Evolutionary conservation across 2,329 filamentous ascomycete genomes (phyloP).

Genomic region (Botrytis sinoallii): DNA sequence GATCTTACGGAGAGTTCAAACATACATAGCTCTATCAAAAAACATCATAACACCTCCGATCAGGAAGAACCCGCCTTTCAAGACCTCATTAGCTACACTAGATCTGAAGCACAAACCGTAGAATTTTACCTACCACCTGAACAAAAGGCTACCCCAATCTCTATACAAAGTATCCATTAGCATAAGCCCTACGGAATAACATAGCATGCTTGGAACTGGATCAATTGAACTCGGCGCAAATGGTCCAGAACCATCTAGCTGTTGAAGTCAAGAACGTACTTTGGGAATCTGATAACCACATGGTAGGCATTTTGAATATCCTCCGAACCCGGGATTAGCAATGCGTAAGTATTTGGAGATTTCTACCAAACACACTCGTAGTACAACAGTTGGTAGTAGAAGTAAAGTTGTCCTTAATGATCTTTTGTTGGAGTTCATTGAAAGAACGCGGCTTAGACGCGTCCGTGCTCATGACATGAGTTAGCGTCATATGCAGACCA

Average conservation of each 20-base stretch:
- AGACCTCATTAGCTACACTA: conserved; percentile 22
- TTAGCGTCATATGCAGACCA: conserved; percentile 8
- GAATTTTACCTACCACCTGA: conserved; percentile 73
- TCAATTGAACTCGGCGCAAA: conserved; percentile 30
- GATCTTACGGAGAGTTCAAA: conserved; percentile 25
- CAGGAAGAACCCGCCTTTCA: conserved; percentile 84
- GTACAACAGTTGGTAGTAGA: not conserved
- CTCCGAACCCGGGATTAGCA: not conserved
- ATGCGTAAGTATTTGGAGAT: not conserved
- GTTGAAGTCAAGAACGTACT: conserved; percentile 57
- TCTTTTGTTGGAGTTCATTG: conserved; percentile 10
- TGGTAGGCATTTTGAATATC: conserved; percentile 47
- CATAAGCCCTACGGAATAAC: conserved; percentile 8
- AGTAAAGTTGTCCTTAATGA: conserved; percentile 16
- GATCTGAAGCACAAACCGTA: conserved; percentile 24
- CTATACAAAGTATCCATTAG: conserved; percentile 48
- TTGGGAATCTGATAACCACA: conserved; percentile 95
- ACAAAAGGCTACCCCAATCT: conserved; percentile 97
- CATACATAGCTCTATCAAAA: conserved; percentile 93
- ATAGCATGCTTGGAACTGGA: not conserved
- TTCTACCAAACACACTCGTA: not conserved
- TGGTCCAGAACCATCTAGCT: not conserved
- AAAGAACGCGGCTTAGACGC: conserved; percentile 15
- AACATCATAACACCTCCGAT: conserved; percentile 93
- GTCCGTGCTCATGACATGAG: conserved; percentile 14